A percentile compares a stretch with the other conserved stretches of the same genome.
These are phyloP conservation scores for Trametes elegans DNA, from an alignment of 768 basidiomycete genomes.

Conservation along the genomic window DNA sequence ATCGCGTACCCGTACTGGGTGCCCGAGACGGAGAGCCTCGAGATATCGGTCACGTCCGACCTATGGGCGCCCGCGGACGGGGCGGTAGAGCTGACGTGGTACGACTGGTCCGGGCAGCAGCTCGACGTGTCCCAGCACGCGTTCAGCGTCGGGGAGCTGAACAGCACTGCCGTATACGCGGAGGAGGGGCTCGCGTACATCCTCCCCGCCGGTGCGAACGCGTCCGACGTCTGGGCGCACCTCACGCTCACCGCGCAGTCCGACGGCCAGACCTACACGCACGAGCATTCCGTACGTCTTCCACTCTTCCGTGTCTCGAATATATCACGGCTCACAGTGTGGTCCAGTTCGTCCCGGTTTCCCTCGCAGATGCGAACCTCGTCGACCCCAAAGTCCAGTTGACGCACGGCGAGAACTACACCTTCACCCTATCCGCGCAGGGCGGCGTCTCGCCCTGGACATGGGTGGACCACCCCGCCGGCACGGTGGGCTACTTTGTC, in stretches of 20 bases:
- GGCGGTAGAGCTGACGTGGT: constrained; percentile 52
- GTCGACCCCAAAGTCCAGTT: constrained; percentile 47
- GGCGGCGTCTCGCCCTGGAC: constrained; percentile 58
- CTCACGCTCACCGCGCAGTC: constrained; percentile 47
- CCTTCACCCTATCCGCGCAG: constrained; percentile 49
- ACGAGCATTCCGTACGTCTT: constrained; percentile 49
- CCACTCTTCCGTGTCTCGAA: background rate
- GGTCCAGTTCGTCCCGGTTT: constrained; percentile 48
- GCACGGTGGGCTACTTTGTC: constrained; percentile 53
- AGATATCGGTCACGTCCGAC: constrained; percentile 51
- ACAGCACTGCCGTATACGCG: constrained; percentile 46
- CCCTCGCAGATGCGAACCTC: constrained; percentile 43
- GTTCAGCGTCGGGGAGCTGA: constrained; percentile 46
- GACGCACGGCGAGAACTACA: constrained; percentile 31
- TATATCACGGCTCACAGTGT: background rate
- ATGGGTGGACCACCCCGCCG: constrained; percentile 57
- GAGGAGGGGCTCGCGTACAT: constrained; percentile 41
- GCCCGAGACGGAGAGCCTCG: constrained; percentile 43
- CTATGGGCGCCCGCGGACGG: constrained; percentile 45
- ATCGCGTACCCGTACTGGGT: constrained; percentile 59
- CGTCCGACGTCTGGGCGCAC: constrained; percentile 48
- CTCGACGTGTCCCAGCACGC: constrained; percentile 37
- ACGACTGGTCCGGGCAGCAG: constrained; percentile 47
- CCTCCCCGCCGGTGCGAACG: constrained; percentile 40
- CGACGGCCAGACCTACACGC: constrained; percentile 38